Base-by-base conservation (phyloP, 2,329 filamentous ascomycete species). In the Colletotrichum sojae region DNA sequence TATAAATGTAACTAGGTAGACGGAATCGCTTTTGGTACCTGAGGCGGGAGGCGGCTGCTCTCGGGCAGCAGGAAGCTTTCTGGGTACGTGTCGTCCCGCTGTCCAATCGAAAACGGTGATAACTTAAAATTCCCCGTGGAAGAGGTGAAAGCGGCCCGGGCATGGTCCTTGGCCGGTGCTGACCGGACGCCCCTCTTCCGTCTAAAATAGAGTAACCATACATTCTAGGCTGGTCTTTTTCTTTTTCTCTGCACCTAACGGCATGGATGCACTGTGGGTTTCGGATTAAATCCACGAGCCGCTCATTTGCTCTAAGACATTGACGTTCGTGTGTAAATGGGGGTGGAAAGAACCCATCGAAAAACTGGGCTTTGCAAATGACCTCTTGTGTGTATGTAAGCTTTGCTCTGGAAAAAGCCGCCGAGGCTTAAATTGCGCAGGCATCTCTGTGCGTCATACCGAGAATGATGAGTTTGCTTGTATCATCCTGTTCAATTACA, bases 31-130 rank as follows among this genome's bases (percentile, higher is more conserved):
- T 36, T 10, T 36, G 13, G 20, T 12, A 25, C 12, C 16, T 25
- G 49, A 20, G 20, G 9, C 8, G 25, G 20, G 25, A 46, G 43
- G 18, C 27, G 13, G 4, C 54, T 43, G 54, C 52, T 36, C 60
- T 58, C 55, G 31, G 46, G 31, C 25, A 12, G 31, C 25, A 12
- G 15, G 18, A 39, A 40, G 18, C 20, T 55, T 39, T 36, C 46
- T 56, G 36, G 60, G 59, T 66, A 69, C 55, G 67, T 69, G 62
- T 69, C 67, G 36, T 53, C 56, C 36, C 51, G 63, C 39, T 58
- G 46, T 61, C 67, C 67, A 69, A 69, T 69, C 63, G 62, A 60
- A 61, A 52, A 52, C 62, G 27, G 43, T 40, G 56, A 61, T 22
- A 61, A 66, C 51, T 45, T 46, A 20, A 67, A 66, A 43, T 27